These are phyloP conservation scores for Verticillium alfalfae DNA, from an alignment of 2,329 filamentous ascomycete genomes.

Conservation along the genomic window DNA sequence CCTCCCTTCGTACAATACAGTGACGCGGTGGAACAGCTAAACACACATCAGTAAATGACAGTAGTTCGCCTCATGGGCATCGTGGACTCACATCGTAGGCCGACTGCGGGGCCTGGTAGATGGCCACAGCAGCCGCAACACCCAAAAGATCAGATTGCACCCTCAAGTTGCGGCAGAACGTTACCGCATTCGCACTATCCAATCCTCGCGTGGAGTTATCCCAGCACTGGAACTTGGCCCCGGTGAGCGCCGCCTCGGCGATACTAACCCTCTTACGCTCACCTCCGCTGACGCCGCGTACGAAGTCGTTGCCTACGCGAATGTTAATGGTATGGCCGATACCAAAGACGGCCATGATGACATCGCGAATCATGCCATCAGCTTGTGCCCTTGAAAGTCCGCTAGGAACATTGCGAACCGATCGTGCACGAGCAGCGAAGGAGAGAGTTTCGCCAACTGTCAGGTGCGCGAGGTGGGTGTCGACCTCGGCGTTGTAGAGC, in stretches of 20 bases:
- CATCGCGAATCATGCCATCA: slow-evolving; percentile 49
- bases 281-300: slow-evolving; percentile 48
- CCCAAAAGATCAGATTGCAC: slow-evolving; percentile 54
- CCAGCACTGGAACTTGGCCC: slow-evolving; percentile 17
- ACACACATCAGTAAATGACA: not conserved
- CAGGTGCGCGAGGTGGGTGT: slow-evolving; percentile 55
- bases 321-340: slow-evolving; percentile 49
- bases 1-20: slow-evolving; percentile 61
- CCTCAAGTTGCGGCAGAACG: slow-evolving; percentile 58
- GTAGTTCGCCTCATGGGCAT: no score
- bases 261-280: slow-evolving; percentile 37
- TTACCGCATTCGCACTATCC: slow-evolving; percentile 60
- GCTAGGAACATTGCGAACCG: slow-evolving; percentile 38
- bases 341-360: slow-evolving; percentile 48
- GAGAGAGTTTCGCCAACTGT: slow-evolving; percentile 56
- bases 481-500: slow-evolving; percentile 23
- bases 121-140: slow-evolving; percentile 52
- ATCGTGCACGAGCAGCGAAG: slow-evolving; percentile 51
- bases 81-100: slow-evolving; percentile 37
- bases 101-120: slow-evolving; percentile 59
- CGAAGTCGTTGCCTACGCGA: slow-evolving; percentile 47
- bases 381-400: slow-evolving; percentile 32
- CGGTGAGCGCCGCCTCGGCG: slow-evolving; percentile 21
- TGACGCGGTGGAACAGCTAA: slow-evolving; percentile 58
- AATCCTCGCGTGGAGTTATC: slow-evolving; percentile 62